Evolutionary conservation across 371 early-diverging fungal genomes (phyloP).

Genomic region (Coemansia sp.): DNA sequence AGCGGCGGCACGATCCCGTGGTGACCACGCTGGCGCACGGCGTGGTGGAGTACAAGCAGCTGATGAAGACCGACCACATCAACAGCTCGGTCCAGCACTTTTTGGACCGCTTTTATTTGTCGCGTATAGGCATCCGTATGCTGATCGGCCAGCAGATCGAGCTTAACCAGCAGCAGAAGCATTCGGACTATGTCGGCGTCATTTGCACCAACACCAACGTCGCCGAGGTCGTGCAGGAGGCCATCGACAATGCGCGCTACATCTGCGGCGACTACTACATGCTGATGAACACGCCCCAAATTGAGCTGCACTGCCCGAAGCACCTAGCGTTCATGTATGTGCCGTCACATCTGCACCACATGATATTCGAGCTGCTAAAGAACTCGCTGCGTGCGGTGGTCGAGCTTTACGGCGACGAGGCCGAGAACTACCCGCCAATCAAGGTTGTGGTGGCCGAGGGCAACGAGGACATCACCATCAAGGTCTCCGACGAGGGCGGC

Average conservation of each 20-base stretch:
- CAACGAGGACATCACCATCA: constrained; percentile 96
- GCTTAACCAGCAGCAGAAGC: constrained; percentile 61
- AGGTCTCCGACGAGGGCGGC: constrained; percentile 95
- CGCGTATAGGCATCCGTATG: constrained; percentile 97
- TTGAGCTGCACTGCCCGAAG: constrained; percentile 78
- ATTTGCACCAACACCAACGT: constrained; percentile 91
- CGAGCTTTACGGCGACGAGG: constrained; percentile 85
- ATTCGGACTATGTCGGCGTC: constrained; percentile 88
- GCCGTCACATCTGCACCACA: constrained; percentile 93
- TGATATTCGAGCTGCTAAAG: constrained; percentile 97
- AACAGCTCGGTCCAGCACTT: constrained; percentile 89
- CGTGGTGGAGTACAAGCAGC: constrained; percentile 87
- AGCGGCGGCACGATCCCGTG: constrained; percentile 91
- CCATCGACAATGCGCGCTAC: constrained; percentile 87
- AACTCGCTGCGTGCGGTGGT: constrained; percentile 95
- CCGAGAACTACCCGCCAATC: constrained; percentile 88
- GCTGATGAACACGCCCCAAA: constrained; percentile 77
- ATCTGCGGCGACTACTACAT: constrained; percentile 94
- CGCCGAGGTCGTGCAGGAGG: constrained; percentile 76
- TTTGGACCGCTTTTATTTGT: constrained; percentile 96
- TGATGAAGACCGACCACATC: constrained; percentile 58
- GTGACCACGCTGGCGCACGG: constrained; percentile 94
- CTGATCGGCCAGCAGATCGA: constrained; percentile 86
- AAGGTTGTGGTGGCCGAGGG: constrained; percentile 92
- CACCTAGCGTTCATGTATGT: constrained; percentile 95